Conservation (phyloP, 495 filamentous ascomycete genomes). For the Lasiosphaeria ovina region DNA sequence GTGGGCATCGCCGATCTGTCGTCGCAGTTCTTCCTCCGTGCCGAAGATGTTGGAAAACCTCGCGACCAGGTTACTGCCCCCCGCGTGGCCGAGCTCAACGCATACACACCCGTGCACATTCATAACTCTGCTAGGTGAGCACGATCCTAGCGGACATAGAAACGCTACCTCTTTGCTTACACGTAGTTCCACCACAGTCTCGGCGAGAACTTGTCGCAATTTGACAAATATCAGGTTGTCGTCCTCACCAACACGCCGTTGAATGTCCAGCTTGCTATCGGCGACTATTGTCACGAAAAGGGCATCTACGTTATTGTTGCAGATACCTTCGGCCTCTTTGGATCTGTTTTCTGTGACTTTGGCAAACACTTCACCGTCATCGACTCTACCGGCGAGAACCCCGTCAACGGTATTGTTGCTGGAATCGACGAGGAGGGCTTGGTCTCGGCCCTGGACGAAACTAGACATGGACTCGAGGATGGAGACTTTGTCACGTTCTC, state of each 20-base stretch:
- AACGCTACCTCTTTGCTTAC: constrained; percentile 20
- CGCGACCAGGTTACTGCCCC: constrained; percentile 84
- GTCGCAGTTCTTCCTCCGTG: constrained; percentile 92
- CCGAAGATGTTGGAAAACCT: constrained; percentile 86
- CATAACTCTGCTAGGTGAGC: constrained; percentile 55
- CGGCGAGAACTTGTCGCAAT: constrained; percentile 65
- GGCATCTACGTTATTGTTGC: constrained; percentile 85
- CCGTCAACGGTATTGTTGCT: constrained; percentile 85
- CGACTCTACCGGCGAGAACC: constrained; percentile 87
- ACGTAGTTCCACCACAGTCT: constrained; percentile 40
- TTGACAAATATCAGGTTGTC: constrained; percentile 86
- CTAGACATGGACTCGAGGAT: constrained; percentile 91
- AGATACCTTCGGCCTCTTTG: constrained; percentile 92
- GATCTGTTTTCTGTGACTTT: constrained; percentile 95
- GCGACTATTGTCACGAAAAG: constrained; percentile 90
- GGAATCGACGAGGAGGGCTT: constrained; percentile 83
- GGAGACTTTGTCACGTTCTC: constrained; percentile 95
- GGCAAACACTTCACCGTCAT: constrained; percentile 87
- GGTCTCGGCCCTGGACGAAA: constrained; percentile 94
- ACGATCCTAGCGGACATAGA: not conserved
- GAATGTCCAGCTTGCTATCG: constrained; percentile 73
- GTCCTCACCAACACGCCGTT: constrained; percentile 84
- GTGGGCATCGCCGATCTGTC: constrained; percentile 82
- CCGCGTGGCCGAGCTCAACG: constrained; percentile 89
- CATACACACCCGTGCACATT: constrained; percentile 85